A percentile compares a stretch with the other conserved stretches of the same genome.
phyloP scores from a whole-genome alignment of 202 grass and related monocot genomes.

The Zoysia matrella region DNA sequence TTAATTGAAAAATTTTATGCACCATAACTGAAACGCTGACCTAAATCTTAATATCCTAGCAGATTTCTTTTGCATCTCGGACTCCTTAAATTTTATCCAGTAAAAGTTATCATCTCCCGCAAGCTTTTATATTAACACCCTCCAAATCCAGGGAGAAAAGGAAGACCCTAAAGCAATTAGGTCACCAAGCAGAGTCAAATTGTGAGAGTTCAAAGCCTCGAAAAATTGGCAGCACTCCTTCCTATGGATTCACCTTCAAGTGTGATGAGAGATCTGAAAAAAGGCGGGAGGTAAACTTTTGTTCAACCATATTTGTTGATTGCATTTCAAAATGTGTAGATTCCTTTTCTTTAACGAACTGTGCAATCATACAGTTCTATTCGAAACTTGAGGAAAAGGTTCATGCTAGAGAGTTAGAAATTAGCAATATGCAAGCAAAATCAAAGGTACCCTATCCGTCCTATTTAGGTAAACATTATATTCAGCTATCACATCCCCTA shows the following conservation, averaged over 20 bases:
- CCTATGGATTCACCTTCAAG: conserved; percentile 70
- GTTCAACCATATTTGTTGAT: conserved; percentile 8
- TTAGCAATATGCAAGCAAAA: conserved; percentile 82
- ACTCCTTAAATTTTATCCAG: not conserved
- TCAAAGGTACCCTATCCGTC: conserved; percentile 63
- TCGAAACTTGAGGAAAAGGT: conserved; percentile 41
- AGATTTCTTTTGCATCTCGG: conserved; percentile 19
- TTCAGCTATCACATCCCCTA: conserved; percentile 6
- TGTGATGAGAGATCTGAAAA: conserved; percentile 72
- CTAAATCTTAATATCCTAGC: conserved; percentile 12
- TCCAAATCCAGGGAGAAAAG: conserved; percentile 49
- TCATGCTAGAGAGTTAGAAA: conserved; percentile 81
- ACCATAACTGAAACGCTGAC: conserved; percentile 11
- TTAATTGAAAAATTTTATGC: conserved; percentile 6
- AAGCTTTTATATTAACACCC: conserved; percentile 38
- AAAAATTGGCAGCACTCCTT: conserved; percentile 47
- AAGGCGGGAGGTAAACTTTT: conserved; percentile 55
- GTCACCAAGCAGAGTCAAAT: conserved; percentile 46
- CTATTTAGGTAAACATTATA: not conserved
- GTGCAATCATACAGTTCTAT: conserved; percentile 67
- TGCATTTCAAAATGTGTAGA: conserved; percentile 21
- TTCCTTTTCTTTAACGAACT: conserved; percentile 26
- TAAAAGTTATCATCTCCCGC: conserved; percentile 26
- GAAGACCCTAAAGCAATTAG: conserved; percentile 49
- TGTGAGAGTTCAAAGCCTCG: conserved; percentile 50